phyloP scores from a whole-genome alignment of 2,329 filamentous ascomycete genomes.

The Chrysoporthe puriensis region DNA sequence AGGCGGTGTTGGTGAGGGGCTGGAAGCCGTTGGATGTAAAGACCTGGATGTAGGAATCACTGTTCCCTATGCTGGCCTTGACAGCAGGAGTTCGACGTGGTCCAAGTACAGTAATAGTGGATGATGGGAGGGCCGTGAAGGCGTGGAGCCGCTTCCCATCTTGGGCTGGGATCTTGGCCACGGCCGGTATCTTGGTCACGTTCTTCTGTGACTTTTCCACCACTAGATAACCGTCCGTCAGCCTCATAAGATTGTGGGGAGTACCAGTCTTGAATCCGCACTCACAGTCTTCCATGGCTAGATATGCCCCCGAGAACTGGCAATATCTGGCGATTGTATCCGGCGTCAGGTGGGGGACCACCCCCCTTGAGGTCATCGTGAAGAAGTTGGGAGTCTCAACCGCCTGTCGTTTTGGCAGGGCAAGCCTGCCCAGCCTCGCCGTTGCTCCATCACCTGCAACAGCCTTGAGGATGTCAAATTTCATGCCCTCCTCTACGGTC shows the following conservation, averaged over 20 bases:
- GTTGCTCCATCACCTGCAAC: constrained; percentile 44
- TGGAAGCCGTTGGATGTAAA: constrained; percentile 87
- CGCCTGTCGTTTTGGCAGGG: constrained; percentile 62
- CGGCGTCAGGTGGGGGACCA: constrained; percentile 84
- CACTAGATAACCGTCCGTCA: constrained; percentile 44
- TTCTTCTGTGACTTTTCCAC: constrained; percentile 52
- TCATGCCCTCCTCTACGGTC: constrained; percentile 35
- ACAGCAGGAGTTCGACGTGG: constrained; percentile 80
- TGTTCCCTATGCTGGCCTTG: constrained; percentile 70
- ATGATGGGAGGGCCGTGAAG: constrained; percentile 74
- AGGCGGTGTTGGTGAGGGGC: constrained; percentile 69
- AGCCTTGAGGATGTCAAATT: constrained; percentile 53
- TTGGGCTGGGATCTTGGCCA: constrained; percentile 39
- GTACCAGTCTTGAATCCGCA: constrained; percentile 28
- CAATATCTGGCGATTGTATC: constrained; percentile 75
- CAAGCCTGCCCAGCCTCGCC: constrained; percentile 70
- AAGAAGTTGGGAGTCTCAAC: constrained; percentile 85
- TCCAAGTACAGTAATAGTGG: constrained; percentile 71
- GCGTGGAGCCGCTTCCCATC: constrained; percentile 66
- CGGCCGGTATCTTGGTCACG: constrained; percentile 50
- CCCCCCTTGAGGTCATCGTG: constrained; percentile 79
- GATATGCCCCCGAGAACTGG: constrained; percentile 70
- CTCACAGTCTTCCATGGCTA: constrained; percentile 93
- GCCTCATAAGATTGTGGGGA: not conserved
- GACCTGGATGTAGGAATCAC: constrained; percentile 71